Evolutionary conservation across 805 yeast species (phyloP), one percentile per base, ranked within the genome.

Genomic region (Metschnikowia bowlesiae): DNA sequence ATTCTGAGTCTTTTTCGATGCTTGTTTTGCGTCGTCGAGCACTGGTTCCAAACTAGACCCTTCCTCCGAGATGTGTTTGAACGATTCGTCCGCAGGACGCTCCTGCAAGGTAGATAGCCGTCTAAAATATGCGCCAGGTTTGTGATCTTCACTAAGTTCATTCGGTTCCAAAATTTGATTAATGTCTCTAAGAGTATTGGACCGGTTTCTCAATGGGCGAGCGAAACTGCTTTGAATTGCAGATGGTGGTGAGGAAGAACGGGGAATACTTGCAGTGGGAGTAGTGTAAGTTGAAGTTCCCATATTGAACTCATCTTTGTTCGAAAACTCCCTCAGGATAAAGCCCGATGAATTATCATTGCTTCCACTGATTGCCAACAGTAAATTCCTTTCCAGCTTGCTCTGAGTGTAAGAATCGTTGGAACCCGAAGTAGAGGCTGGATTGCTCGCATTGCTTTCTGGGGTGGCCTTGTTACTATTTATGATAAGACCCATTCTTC

Each of bases 401-500:
- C 56, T 55, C 7, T 57, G 56, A 4, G 61, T 55, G 30, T 31
- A 35, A 35, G 30, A 14, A 14, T 44, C 46, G 33, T 18, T 9
- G 22, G 38, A 4, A 2, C 18, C 30, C 22, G 45, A 33, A 13
- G 8, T 32, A 13, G 45, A n/a, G 6, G 33, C 26, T 42, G 32
- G n/a, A 9, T 32, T 42, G 18, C 31, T 33, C 6, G 30, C 45
- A 28, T 42, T 42, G 38, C 44, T 48, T 32, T 55, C 59, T 2
- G 60, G 58, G 7, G 57, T 52, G 10, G 38, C 51, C 44, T 53
- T 54, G 13, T 52, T 52, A 64, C 71, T 75, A 48, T 79, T 80
- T 47, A 81, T 78, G 36, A 86, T 81, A 48, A 86, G 78, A 0
- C 91, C 92, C 90, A 84, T 85, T 54, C 92, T 71, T 61, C 85